Base-by-base conservation (phyloP, 2,329 filamentous ascomycete species). In the Diaporthe nobilis region DNA sequence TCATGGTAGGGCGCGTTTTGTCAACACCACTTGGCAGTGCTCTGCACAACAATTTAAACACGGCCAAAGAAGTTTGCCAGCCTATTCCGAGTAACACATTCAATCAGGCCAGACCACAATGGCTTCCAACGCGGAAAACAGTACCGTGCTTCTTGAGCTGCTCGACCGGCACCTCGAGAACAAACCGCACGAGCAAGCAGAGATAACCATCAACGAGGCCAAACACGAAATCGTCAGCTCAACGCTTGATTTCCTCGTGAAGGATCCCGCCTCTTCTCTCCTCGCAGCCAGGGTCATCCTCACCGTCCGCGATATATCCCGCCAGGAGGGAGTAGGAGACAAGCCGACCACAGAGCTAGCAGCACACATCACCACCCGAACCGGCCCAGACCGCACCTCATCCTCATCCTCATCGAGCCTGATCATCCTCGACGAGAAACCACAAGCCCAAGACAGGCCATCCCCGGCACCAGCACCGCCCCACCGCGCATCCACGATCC, bases 211-310 rank as follows among this genome's bases (percentile, higher is more conserved):
- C 47, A n/a, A 67, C 8, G 37, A 12, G 1, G n/a, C 6, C 37
- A 65, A 37, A 20, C 28, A 73, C 37, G n/a, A 73, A 10, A n/a
- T 73, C 25, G 15, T 47, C 47, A 25, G 8, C 37, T 73, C 49
- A 15, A 10, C 13, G 17, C 58, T 55, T 13, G 71, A 73, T 8
- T 12, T 73, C 4, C 34, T 55, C 3, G 28, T 73, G 2, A 34
- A 7, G 10, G 53, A 73, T 3, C 2, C 47, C 0, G n/a, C n/a
- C 7, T 65, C 71, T 1, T 15, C 63, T 9, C 37, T 63, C 25
- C 9, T 61, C n/a, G 71, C 63, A 39, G 71, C 71, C n/a, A 73
- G 74, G n/a, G 17, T 74, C 22, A 58, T 76, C 37, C 28, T 76
- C 55, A 51, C 53, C 63, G n/a, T 71, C 28, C 34, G 74, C 15